Evolutionary conservation across 2,329 filamentous ascomycete genomes (phyloP).

Genomic region (Aspergillus texensis): DNA sequence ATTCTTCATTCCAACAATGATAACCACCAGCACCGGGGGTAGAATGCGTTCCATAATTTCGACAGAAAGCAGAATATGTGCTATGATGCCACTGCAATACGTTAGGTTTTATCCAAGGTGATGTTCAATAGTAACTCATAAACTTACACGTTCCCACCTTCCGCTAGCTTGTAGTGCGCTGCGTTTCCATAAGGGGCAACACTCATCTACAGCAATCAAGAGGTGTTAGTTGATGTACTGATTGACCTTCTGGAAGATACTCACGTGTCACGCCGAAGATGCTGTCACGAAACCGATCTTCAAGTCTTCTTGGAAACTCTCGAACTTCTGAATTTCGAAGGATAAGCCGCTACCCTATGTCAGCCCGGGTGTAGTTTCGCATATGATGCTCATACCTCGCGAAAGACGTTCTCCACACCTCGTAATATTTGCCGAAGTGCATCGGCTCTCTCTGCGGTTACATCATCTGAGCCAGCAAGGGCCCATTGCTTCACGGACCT

Average conservation of each 20-base stretch:
- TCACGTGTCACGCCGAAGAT: conserved; percentile 11
- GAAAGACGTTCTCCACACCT: conserved; percentile 11
- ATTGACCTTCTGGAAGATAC: not conserved
- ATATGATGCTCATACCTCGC: conserved; percentile 9
- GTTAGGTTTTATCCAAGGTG: not conserved
- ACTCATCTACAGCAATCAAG: not conserved
- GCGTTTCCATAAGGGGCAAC: conserved; percentile 5
- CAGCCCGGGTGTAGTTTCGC: not conserved
- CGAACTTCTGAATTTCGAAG: not conserved
- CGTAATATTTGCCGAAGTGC: conserved; percentile 14
- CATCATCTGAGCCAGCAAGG: conserved; percentile 13
- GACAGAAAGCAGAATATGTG: conserved; percentile 22
- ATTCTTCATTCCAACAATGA: conserved; percentile 22
- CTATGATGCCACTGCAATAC: conserved; percentile 12
- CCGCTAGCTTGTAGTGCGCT: conserved; percentile 11
- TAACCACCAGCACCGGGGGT: not conserved
- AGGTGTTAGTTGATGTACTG: not conserved
- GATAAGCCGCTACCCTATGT: conserved; percentile 4
- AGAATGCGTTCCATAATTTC: conserved; percentile 17
- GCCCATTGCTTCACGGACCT: conserved; percentile 22
- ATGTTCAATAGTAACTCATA: not conserved
- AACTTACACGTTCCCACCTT: conserved; percentile 17
- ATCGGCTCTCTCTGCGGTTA: conserved; percentile 18
- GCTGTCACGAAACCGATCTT: conserved; percentile 2
- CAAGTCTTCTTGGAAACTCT: not conserved